These are phyloP conservation scores for Fusarium bactridioides DNA, from an alignment of 2,329 filamentous ascomycete species.

Conservation along the genomic window DNA sequence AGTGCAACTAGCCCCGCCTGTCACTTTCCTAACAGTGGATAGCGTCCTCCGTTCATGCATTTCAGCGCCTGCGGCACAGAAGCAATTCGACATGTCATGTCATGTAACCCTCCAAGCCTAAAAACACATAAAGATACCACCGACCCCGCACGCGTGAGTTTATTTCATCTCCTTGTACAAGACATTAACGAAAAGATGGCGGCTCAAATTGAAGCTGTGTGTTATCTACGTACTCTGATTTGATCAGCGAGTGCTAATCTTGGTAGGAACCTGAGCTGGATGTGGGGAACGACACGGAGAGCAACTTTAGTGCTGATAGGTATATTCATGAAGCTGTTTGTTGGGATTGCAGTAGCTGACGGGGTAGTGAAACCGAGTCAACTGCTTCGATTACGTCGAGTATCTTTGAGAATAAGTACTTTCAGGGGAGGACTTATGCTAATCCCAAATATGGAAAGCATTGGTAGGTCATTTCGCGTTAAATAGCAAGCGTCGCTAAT, in stretches of 20 bases:
- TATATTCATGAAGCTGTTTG: fast-evolving
- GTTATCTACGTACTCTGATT: neutral
- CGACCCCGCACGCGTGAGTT: neutral
- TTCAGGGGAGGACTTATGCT: slow-evolving; percentile 32
- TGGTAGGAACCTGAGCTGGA: slow-evolving; percentile 19
- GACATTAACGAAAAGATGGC: neutral
- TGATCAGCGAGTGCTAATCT: neutral
- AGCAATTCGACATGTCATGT: neutral
- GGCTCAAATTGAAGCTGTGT: slow-evolving; percentile 20
- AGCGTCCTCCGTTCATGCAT: neutral
- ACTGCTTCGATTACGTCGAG: slow-evolving; percentile 37
- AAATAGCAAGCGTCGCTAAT: neutral
- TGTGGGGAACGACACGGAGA: slow-evolving; percentile 3
- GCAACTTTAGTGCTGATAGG: slow-evolving; percentile 20
- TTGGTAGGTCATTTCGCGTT: slow-evolving; percentile 1
- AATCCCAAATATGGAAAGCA: slow-evolving; percentile 40
- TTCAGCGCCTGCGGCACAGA: neutral
- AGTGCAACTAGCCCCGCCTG: neutral
- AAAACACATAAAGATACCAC: neutral
- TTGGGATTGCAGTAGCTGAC: neutral
- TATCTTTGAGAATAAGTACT: slow-evolving; percentile 35
- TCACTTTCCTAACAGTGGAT: neutral
- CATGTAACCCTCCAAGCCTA: neutral
- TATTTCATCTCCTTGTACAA: neutral
- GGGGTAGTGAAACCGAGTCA: slow-evolving; percentile 9